Conservation (phyloP, 129 eudicot genomes). For the Arctium minus region DNA sequence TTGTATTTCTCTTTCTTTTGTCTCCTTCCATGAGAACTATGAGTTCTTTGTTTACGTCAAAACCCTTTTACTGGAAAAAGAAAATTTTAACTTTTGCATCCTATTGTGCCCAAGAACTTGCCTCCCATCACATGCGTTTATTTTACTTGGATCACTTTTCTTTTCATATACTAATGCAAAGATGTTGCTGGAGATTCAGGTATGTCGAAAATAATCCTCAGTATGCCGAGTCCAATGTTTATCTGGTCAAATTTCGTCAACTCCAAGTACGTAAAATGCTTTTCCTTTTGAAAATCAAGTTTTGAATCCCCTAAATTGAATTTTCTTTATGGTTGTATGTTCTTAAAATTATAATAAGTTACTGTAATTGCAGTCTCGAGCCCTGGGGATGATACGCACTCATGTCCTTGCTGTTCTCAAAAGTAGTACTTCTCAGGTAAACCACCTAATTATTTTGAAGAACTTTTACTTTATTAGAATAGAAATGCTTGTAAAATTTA, state of each 20-base stretch:
- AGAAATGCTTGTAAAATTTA: neutral
- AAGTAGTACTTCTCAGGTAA: conserved; percentile 90
- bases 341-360: conserved; percentile 2
- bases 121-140: neutral
- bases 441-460: neutral
- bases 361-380: conserved; percentile 67
- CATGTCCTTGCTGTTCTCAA: conserved; percentile 85
- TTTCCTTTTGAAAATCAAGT: neutral
- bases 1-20: neutral
- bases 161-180: conserved; percentile 14
- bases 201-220: conserved; percentile 99
- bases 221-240: conserved; percentile 93
- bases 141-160: neutral
- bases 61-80: neutral
- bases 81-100: neutral
- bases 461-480: conserved; percentile 10
- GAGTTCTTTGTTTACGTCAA: conserved; percentile 1
- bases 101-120: neutral
- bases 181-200: conserved; percentile 26
- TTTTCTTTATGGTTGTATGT: conserved; percentile 1
- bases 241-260: conserved; percentile 94
- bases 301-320: conserved; percentile 1
- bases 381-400: conserved; percentile 79
- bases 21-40: neutral
- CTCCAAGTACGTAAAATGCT: conserved; percentile 65